Base-by-base conservation (phyloP, 2,329 filamentous ascomycete species). In the Penicillium sclerotigenum region DNA sequence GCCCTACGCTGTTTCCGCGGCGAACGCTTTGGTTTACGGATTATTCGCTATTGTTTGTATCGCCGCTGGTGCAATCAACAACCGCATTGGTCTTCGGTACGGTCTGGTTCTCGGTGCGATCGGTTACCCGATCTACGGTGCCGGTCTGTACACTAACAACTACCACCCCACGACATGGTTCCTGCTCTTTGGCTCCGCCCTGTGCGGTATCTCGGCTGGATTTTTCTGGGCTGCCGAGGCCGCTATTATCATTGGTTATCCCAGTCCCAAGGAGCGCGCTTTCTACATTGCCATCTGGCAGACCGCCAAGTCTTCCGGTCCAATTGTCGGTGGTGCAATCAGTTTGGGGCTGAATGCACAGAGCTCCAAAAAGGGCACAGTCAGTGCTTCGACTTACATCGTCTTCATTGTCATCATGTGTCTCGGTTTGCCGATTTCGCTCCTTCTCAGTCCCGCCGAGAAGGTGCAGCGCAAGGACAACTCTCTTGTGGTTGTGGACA, bases 181-280 rank as follows among this genome's bases (percentile, higher is more conserved):
- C n/a, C 74, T 81, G 18, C 72, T 80, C 1, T 68, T 81, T 7
- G 78, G 77, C 11, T 75, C 77, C 16, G 77, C 73, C 0, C 65
- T 72, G 4, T 80, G 78, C 58, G 78, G 79, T 50, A 65, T 79
- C 29, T 76, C 73, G 2, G 78, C 79, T 0, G 78, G 77, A 0
- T 67, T 80, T 5, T 80, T 80, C 67, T 81, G 79, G 78, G 76
- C 77, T 0, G 71, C 73, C 3, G 79, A 81, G 63, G 79, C 76
- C 9, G 77, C 79, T 2, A 73, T 80, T 6, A 78, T 77, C 0
- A 68, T 80, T 16, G 78, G 77, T 2, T 80, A 80, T 36, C 63
- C 63, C 5, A 65, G 62, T 34, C 63, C 63, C 13, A 48, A 56
- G 28, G 63, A 65, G 37, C 63, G 63, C 26, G 63, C 62, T 29